Conservation (phyloP, 192 early-diverging fungal species). For the Spinellus fusiger region DNA sequence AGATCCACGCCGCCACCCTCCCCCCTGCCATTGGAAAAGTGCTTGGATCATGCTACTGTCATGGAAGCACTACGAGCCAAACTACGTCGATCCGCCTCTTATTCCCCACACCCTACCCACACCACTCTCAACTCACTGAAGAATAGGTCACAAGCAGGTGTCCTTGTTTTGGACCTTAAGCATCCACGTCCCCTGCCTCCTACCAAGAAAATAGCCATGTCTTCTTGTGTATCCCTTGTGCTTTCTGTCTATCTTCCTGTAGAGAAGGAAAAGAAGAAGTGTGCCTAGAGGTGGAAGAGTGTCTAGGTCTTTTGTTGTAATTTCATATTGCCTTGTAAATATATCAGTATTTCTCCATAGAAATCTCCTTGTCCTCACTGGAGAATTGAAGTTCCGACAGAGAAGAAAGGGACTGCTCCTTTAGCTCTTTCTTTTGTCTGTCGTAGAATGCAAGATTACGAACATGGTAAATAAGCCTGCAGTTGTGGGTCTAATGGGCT, state of each 20-base stretch:
- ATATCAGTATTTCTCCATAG: neutral
- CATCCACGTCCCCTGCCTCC: constrained; percentile 19
- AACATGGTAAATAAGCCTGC: too few species aligned
- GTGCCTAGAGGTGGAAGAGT: too few species aligned
- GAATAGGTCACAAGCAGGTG: constrained; percentile 20
- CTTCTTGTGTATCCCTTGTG: constrained; percentile 8
- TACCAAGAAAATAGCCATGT: neutral
- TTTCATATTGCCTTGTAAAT: neutral
- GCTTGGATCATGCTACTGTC: constrained; percentile 25
- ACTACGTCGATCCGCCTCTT: constrained; percentile 12
- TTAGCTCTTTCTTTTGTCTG: neutral
- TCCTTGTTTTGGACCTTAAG: constrained; percentile 24
- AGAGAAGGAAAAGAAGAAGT: too few species aligned
- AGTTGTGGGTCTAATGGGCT: too few species aligned
- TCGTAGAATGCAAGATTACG: too few species aligned
- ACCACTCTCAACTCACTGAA: neutral
- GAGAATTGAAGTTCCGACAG: too few species aligned
- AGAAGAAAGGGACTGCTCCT: too few species aligned
- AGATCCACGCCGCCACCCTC: neutral
- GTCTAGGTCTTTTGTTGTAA: neutral
- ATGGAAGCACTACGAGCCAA: constrained; percentile 32
- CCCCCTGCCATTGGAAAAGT: neutral
- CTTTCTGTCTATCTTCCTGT: too few species aligned
- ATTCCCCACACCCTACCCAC: neutral
- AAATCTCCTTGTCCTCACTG: neutral